Percentiles rank a stretch among this genome's conserved stretches.
phyloP scores from a whole-genome alignment of 2,329 filamentous ascomycete species.

The Trichoderma semiorbis region DNA sequence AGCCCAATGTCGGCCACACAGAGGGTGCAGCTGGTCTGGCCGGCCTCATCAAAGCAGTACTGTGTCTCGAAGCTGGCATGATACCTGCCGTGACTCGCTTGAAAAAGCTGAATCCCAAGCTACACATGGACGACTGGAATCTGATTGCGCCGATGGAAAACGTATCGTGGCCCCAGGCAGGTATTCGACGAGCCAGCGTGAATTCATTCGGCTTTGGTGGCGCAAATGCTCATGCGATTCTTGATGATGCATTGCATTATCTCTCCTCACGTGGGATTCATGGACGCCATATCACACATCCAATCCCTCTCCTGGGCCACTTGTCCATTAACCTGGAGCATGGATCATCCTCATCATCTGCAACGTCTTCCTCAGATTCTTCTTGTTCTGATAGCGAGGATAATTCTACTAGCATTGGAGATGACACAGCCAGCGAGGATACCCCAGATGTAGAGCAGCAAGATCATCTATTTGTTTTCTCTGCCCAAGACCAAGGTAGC shows the following conservation, averaged over 20 bases:
- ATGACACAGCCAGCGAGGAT: neutral
- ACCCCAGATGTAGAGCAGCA: neutral
- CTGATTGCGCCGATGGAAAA: neutral
- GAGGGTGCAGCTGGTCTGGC: neutral
- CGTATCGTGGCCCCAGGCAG: neutral
- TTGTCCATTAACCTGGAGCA: neutral
- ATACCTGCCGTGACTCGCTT: neutral
- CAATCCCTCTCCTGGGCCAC: neutral
- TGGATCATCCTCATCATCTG: neutral
- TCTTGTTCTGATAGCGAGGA: neutral
- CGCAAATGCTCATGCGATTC: neutral
- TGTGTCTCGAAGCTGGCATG: neutral
- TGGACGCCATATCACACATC: neutral
- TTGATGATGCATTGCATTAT: neutral
- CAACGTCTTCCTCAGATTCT: neutral
- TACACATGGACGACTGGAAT: neutral
- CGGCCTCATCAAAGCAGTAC: neutral
- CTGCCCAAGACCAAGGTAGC: neutral
- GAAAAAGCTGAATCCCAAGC: neutral
- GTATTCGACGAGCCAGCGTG: neutral
- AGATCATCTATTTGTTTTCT: neutral
- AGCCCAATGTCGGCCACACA: neutral
- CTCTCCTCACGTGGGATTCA: neutral
- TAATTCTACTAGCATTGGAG: neutral
- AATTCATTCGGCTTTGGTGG: neutral